These are phyloP conservation scores for Thinopyrum obtusiflorum DNA, from an alignment of 202 grass and related monocot genomes.

Conservation along the genomic window DNA sequence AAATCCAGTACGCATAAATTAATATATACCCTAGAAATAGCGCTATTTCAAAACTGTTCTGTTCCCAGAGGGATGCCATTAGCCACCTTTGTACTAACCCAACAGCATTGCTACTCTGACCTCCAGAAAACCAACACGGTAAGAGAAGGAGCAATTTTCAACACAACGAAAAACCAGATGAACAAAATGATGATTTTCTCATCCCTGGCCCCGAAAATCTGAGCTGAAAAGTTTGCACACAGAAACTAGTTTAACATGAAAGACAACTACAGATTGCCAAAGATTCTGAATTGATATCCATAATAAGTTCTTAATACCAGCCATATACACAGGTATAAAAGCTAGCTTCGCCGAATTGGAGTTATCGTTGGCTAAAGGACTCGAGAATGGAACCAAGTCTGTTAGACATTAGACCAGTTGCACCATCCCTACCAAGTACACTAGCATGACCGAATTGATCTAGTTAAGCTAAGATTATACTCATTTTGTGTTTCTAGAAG, in stretches of 20 bases:
- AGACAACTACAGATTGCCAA: neutral
- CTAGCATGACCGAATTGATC: neutral
- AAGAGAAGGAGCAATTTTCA: neutral
- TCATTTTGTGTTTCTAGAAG: neutral
- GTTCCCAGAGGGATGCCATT: neutral
- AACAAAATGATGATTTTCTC: conserved; percentile 1
- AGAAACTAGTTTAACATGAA: neutral
- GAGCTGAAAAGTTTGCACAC: neutral
- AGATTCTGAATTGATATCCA: neutral
- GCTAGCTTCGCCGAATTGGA: neutral
- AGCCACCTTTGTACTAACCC: neutral
- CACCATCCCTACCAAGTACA: neutral
- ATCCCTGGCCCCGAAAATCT: neutral
- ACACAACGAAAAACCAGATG: neutral
- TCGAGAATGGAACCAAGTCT: neutral
- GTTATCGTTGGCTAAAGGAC: neutral
- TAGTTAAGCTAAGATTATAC: conserved; percentile 9
- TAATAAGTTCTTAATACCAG: neutral
- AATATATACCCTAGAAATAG: neutral
- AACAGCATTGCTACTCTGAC: neutral
- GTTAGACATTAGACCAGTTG: neutral
- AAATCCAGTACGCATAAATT: conserved; percentile 2
- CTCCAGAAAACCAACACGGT: neutral
- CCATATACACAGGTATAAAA: neutral
- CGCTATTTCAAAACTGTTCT: neutral